Conservation (phyloP, 2,329 filamentous ascomycete species). For the Chaetoscypha palmicola region DNA sequence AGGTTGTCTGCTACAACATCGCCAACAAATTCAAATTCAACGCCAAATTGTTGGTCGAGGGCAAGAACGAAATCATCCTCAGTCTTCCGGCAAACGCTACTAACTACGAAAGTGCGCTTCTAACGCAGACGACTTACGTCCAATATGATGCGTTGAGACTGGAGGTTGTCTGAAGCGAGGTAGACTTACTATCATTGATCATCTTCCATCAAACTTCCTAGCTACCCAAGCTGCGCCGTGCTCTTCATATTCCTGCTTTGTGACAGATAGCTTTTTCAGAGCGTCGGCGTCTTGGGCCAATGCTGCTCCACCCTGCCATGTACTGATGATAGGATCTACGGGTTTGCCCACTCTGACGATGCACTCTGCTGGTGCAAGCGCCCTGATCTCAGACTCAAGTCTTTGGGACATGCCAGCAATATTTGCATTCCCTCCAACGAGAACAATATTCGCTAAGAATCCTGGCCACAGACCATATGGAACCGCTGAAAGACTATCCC, state of each 20-base stretch:
- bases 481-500: conserved; percentile 67
- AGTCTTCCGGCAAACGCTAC: conserved; percentile 54
- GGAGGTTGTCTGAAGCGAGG: conserved; percentile 40
- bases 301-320: conserved; percentile 78
- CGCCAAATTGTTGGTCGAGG: conserved; percentile 39
- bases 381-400: conserved; percentile 66
- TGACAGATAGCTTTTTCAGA: conserved; percentile 64
- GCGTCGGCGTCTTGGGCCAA: conserved; percentile 62
- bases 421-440: conserved; percentile 78
- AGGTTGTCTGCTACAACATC: conserved; percentile 55
- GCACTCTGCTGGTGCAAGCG: conserved; percentile 68
- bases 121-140: conserved; percentile 50
- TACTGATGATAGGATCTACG: conserved; percentile 67
- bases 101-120: conserved; percentile 49
- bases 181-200: not conserved
- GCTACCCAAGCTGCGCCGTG: conserved; percentile 69
- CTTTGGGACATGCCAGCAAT: conserved; percentile 77
- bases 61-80: conserved; percentile 48
- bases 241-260: conserved; percentile 85
- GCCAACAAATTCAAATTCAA: conserved; percentile 53
- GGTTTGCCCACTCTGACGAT: conserved; percentile 66
- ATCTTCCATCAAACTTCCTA: conserved; percentile 56
- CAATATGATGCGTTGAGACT: conserved; percentile 59
- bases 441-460: conserved; percentile 77
- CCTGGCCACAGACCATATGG: conserved; percentile 80